Evolutionary conservation across 306 rosid genomes (phyloP).

Genomic region (Prunus armeniaca): DNA sequence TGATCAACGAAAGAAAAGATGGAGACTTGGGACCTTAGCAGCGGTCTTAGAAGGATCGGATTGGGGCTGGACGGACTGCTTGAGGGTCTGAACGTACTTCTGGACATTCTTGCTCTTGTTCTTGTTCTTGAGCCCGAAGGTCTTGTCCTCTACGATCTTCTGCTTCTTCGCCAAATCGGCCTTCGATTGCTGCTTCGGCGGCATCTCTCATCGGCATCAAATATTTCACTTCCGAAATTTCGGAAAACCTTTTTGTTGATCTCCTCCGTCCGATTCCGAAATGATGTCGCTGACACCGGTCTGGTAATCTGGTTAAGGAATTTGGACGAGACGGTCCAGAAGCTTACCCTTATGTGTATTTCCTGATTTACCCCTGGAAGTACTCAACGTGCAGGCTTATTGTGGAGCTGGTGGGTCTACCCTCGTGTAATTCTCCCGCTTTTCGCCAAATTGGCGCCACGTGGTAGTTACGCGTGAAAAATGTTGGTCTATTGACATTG

Average conservation of each 20-base stretch:
- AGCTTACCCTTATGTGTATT: background rate
- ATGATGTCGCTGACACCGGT: background rate
- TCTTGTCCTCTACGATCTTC: slow-evolving; percentile 94
- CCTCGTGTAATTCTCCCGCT: background rate
- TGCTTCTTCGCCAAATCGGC: slow-evolving; percentile 90
- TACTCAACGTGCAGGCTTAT: background rate
- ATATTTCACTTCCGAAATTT: background rate
- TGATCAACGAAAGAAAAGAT: background rate
- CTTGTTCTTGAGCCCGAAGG: slow-evolving; percentile 92
- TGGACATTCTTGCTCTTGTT: slow-evolving; percentile 87
- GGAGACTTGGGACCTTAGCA: slow-evolving; percentile 49
- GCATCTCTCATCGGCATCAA: slow-evolving; percentile 48
- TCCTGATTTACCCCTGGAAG: background rate
- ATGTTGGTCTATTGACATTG: background rate
- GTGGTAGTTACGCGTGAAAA: background rate
- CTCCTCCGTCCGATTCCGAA: background rate
- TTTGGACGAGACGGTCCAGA: background rate
- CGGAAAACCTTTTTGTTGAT: background rate
- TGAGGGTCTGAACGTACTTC: slow-evolving; percentile 77
- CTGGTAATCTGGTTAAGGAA: background rate
- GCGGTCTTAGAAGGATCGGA: slow-evolving; percentile 46
- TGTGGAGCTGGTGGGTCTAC: background rate
- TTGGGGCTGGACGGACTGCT: slow-evolving; percentile 63
- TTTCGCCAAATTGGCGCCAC: background rate
- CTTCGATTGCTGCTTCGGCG: slow-evolving; percentile 71